These are phyloP conservation scores for Deinandra increscens DNA, from an alignment of 129 eudicot genomes.

Conservation along the genomic window DNA sequence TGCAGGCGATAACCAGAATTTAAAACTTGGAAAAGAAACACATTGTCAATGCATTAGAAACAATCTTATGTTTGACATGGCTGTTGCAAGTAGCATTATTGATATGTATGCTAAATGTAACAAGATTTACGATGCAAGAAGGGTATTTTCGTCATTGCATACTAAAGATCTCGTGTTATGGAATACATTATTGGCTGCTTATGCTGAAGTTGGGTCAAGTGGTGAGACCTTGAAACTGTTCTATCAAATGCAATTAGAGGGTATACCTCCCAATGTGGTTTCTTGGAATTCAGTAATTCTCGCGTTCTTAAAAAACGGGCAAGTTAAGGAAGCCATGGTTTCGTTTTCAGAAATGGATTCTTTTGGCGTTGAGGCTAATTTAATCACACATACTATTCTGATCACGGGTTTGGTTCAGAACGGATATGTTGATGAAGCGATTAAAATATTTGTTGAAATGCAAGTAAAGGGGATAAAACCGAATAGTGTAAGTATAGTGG, in stretches of 20 bases:
- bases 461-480: constrained; percentile 49
- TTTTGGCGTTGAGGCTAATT: constrained; percentile 44
- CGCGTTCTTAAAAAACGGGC: constrained; percentile 51
- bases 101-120: constrained; percentile 69
- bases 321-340: constrained; percentile 55
- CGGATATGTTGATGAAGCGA: constrained; percentile 46
- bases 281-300: constrained; percentile 72
- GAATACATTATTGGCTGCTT: constrained; percentile 61
- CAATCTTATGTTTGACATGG: constrained; percentile 37
- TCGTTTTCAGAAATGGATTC: constrained; percentile 55
- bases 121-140: constrained; percentile 40
- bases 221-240: constrained; percentile 64
- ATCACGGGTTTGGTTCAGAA: constrained; percentile 54
- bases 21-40: constrained; percentile 52
- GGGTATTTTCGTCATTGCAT: constrained; percentile 32
- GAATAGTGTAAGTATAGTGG: constrained; percentile 37
- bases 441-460: constrained; percentile 50
- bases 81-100: constrained; percentile 46
- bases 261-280: constrained; percentile 50
- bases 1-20: constrained; percentile 41
- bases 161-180: constrained; percentile 62
- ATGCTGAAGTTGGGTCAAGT: constrained; percentile 56
- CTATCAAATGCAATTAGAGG: constrained; percentile 61
- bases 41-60: constrained; percentile 59
- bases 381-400: constrained; percentile 52